These are phyloP conservation scores for Butyriboletus loyo DNA, from an alignment of 768 basidiomycete genomes.

Conservation along the genomic window DNA sequence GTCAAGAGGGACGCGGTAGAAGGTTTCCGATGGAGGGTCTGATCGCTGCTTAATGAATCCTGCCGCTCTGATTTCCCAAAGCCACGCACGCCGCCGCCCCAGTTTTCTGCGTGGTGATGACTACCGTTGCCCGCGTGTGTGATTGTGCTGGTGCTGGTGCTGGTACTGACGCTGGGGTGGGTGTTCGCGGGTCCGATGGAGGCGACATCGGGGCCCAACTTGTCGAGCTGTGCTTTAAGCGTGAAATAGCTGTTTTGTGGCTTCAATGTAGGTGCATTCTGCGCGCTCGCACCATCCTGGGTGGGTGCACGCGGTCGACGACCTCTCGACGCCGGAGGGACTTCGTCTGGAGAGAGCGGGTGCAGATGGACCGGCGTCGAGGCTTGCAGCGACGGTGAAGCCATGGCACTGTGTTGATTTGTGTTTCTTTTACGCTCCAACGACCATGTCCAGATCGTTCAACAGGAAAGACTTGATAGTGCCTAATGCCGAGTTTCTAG, in stretches of 20 bases:
- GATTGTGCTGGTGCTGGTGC: background rate
- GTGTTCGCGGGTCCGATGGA: slow-evolving; percentile 12
- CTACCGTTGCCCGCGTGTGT: background rate
- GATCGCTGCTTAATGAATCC: slow-evolving; percentile 20
- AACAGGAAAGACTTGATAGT: background rate
- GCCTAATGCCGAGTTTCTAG: background rate
- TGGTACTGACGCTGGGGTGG: slow-evolving; percentile 10
- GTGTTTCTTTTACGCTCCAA: background rate
- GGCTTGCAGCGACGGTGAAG: slow-evolving; percentile 23
- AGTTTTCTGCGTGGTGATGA: slow-evolving; percentile 24
- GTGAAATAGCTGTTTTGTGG: slow-evolving; percentile 57
- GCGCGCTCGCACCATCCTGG: slow-evolving; percentile 29
- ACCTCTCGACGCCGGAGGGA: slow-evolving; percentile 35
- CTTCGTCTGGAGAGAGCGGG: slow-evolving; percentile 63
- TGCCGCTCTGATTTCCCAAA: slow-evolving; percentile 43
- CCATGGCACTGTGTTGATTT: slow-evolving; percentile 15
- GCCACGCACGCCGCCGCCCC: slow-evolving; percentile 58
- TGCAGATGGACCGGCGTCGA: slow-evolving; percentile 68
- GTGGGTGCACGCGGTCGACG: slow-evolving; percentile 45
- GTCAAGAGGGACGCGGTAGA: slow-evolving; percentile 39
- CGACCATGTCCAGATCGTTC: slow-evolving; percentile 8
- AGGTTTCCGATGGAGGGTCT: slow-evolving; percentile 23
- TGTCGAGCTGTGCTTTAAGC: slow-evolving; percentile 58
- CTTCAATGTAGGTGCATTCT: slow-evolving; percentile 10
- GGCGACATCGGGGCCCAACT: slow-evolving; percentile 29